A percentile compares a stretch with the other conserved stretches of the same genome.
Conservation (phyloP, 208 protist genomes). For the Acanthamoeba healyi region DNA sequence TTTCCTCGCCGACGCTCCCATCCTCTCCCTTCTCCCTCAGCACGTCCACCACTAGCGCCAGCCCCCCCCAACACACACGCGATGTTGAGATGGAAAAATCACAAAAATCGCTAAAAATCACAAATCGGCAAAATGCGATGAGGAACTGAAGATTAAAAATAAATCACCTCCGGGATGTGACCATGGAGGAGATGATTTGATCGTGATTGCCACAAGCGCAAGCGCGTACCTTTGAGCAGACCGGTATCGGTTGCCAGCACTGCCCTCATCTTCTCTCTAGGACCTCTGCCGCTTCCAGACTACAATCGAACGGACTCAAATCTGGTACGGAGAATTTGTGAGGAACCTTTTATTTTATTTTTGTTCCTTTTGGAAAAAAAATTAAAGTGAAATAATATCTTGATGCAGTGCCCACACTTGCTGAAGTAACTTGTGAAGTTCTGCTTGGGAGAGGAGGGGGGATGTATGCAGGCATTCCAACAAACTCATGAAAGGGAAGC, state of each 20-base stretch:
- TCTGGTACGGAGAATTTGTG: background rate
- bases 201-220: background rate
- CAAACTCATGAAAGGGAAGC: too few relatives aligned
- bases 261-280: background rate
- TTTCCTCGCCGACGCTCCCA: background rate
- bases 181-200: background rate
- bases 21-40: background rate
- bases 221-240: background rate
- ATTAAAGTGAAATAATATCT: too few relatives aligned
- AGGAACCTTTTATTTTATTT: background rate
- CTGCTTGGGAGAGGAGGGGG: too few relatives aligned
- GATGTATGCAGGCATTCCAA: too few relatives aligned
- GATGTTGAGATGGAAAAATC: background rate
- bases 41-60: background rate
- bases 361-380: too few relatives aligned
- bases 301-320: too few relatives aligned
- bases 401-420: too few relatives aligned
- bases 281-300: too few relatives aligned
- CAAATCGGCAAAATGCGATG: background rate
- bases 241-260: background rate
- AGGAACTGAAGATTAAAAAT: background rate
- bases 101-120: background rate
- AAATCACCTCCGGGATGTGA: background rate
- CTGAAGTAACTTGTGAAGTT: too few relatives aligned
- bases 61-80: background rate